These are phyloP conservation scores for Botrytis sinoallii DNA, from an alignment of 2,329 filamentous ascomycete genomes.

Conservation along the genomic window DNA sequence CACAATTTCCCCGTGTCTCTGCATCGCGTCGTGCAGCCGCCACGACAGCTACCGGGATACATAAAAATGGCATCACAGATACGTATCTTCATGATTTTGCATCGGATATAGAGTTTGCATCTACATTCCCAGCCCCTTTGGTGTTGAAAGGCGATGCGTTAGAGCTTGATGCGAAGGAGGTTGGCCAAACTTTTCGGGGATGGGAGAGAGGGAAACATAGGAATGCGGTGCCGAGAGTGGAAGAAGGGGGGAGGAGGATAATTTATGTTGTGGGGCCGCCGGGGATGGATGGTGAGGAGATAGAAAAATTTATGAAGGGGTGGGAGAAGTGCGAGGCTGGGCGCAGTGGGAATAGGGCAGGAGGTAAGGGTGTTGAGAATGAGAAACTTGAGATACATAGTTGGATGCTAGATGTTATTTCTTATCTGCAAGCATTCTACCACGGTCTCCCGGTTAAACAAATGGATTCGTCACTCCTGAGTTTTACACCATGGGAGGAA, in stretches of 20 bases:
- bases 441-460: slow-evolving; percentile 30
- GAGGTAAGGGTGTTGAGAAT: neutral
- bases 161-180: slow-evolving; percentile 25
- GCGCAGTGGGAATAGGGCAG: slow-evolving; percentile 21
- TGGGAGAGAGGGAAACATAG: slow-evolving; percentile 27
- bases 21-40: slow-evolving; percentile 19
- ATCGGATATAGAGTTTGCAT: neutral
- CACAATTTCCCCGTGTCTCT: neutral
- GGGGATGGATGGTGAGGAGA: slow-evolving; percentile 7
- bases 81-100: neutral
- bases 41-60: slow-evolving; percentile 6
- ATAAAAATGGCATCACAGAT: neutral
- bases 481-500: slow-evolving; percentile 24
- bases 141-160: slow-evolving; percentile 32
- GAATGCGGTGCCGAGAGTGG: slow-evolving; percentile 28
- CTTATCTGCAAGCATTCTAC: slow-evolving; percentile 34
- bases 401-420: slow-evolving; percentile 22
- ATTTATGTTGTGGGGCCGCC: slow-evolving; percentile 32
- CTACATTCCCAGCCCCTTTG: slow-evolving; percentile 30
- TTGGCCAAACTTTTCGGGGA: slow-evolving; percentile 28
- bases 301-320: slow-evolving; percentile 21
- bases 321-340: slow-evolving; percentile 15
- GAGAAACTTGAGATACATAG: neutral
- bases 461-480: slow-evolving; percentile 20
- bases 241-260: slow-evolving; percentile 13